Conservation (phyloP, 352 stramenopile genomes). For the Globisporangium cystogenes region DNA sequence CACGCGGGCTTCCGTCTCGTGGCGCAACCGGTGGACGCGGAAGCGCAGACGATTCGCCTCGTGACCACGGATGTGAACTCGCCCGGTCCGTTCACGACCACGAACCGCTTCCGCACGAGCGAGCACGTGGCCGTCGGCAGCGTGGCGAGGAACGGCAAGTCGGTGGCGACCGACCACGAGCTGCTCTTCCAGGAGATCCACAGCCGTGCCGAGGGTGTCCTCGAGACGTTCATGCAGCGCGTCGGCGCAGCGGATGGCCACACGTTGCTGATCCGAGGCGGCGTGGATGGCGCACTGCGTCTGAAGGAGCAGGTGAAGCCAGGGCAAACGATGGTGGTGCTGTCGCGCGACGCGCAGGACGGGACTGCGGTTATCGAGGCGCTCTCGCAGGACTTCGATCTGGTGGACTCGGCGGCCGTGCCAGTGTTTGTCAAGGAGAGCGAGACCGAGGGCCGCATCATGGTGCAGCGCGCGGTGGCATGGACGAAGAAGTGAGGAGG, state of each 20-base stretch:
- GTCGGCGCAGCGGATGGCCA: slow-evolving; percentile 11
- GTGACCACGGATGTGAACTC: slow-evolving; percentile 70
- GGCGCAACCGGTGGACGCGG: slow-evolving; percentile 67
- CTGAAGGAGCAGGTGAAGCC: slow-evolving; percentile 47
- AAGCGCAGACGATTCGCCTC: slow-evolving; percentile 42
- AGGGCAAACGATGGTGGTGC: slow-evolving; percentile 53
- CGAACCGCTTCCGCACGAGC: slow-evolving; percentile 55
- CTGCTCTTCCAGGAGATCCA: slow-evolving; percentile 53
- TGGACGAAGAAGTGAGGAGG: slow-evolving; percentile 29
- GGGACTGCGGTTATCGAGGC: slow-evolving; percentile 20
- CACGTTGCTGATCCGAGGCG: slow-evolving; percentile 37
- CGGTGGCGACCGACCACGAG: slow-evolving; percentile 11
- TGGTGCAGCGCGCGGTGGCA: slow-evolving; percentile 34
- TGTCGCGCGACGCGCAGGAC: slow-evolving; percentile 31
- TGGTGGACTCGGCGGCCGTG: slow-evolving; percentile 36
- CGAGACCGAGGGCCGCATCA: slow-evolving; percentile 41
- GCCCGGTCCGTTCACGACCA: slow-evolving; percentile 53
- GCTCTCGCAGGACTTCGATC: slow-evolving; percentile 33
- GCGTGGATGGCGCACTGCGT: slow-evolving; percentile 28
- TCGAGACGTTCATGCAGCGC: slow-evolving; percentile 51
- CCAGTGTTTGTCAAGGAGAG: slow-evolving; percentile 47
- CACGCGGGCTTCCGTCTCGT: slow-evolving; percentile 95
- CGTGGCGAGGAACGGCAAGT: background rate
- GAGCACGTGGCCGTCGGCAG: slow-evolving; percentile 28
- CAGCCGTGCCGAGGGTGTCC: slow-evolving; percentile 46